Percentiles rank a stretch among this genome's conserved stretches.
These are phyloP conservation scores for Backusella psychrophila DNA, from an alignment of 192 early-diverging fungal species.

Conservation along the genomic window DNA sequence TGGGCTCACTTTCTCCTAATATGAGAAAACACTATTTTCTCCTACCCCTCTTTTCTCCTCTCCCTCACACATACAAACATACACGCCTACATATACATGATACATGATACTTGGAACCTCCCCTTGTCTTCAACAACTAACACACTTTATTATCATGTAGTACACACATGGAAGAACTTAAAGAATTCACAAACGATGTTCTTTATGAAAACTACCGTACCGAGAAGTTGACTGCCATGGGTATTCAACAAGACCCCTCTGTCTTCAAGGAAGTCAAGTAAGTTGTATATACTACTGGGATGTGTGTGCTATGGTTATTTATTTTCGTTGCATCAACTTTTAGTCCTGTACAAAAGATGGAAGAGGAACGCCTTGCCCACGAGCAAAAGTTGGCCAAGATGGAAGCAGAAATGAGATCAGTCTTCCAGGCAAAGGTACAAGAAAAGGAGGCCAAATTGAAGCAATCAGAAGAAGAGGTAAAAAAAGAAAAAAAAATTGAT, in stretches of 20 bases:
- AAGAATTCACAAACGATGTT: constrained; percentile 87
- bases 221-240: constrained; percentile 87
- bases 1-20: neutral
- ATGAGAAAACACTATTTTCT: neutral
- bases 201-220: constrained; percentile 98
- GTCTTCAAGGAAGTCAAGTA: constrained; percentile 84
- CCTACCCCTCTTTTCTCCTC: neutral
- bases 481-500: neutral
- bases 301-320: neutral
- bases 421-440: constrained; percentile 99
- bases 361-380: constrained; percentile 90
- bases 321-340: neutral
- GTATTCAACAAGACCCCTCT: constrained; percentile 77
- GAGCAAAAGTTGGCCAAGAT: constrained; percentile 98
- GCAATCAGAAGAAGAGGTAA: constrained; percentile 88
- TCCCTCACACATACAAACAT: neutral
- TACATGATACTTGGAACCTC: neutral
- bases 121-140: neutral
- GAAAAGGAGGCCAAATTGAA: constrained; percentile 99
- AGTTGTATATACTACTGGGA: constrained; percentile 10
- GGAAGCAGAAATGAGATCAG: constrained; percentile 98
- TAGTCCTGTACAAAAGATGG: constrained; percentile 66
- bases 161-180: constrained; percentile 98
- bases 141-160: constrained; percentile 27
- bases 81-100: neutral